A percentile compares a stretch with the other conserved stretches of the same genome.
Conservation (phyloP, 129 eudicot species). For the Erigeron canadensis region DNA sequence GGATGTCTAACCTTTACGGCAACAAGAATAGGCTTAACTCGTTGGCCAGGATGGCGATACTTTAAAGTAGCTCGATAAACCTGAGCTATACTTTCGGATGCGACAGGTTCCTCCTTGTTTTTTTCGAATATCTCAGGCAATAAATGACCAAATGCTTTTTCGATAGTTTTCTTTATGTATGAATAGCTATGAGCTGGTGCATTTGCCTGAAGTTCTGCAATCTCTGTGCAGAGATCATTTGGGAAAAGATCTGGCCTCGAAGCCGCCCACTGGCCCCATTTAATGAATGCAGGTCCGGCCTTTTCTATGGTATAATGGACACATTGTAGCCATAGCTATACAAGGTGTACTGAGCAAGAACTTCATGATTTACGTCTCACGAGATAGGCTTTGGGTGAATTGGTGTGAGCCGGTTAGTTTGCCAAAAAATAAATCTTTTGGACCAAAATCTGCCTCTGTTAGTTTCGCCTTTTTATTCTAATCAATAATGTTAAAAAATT, state of each 20-base stretch:
- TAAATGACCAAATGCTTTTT: conserved; percentile 79
- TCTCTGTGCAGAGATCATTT: conserved; percentile 65
- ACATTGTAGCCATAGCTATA: conserved; percentile 73
- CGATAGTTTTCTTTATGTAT: conserved; percentile 64
- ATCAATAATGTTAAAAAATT: no score
- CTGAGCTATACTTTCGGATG: conserved; percentile 96
- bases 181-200: conserved; percentile 90
- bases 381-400: no score
- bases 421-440: no score
- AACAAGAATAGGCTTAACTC: conserved; percentile 65
- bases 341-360: no score
- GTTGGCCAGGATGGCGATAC: conserved; percentile 71
- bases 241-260: conserved; percentile 96
- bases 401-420: no score
- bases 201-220: conserved; percentile 74
- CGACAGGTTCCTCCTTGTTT: conserved; percentile 85
- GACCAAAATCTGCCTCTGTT: no score
- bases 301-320: conserved; percentile 71
- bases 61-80: conserved; percentile 82
- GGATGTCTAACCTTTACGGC: conserved; percentile 98
- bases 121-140: conserved; percentile 80
- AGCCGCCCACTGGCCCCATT: conserved; percentile 99
- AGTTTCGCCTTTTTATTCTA: no score
- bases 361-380: no score
- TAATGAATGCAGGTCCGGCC: conserved; percentile 95